Percentiles rank a stretch among this genome's conserved stretches.
phyloP scores from a whole-genome alignment of 2,329 filamentous ascomycete genomes.

The Colletotrichum somersetense region DNA sequence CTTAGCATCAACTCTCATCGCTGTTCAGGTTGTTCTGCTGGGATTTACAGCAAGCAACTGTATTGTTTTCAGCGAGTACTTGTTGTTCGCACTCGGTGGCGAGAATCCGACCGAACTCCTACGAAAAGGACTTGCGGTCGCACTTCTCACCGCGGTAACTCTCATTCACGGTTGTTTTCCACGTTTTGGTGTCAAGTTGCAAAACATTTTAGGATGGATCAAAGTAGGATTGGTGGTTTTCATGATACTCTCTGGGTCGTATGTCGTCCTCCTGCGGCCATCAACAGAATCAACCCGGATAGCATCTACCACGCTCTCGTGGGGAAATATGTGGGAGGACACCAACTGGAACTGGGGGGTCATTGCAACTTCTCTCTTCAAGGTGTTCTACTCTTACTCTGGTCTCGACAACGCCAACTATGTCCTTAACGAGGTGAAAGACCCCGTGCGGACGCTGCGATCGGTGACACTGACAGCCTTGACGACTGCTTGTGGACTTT shows the following conservation, averaged over 20 bases:
- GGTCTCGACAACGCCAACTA: constrained; percentile 77
- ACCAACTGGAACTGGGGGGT: constrained; percentile 78
- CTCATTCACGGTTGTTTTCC: constrained; percentile 71
- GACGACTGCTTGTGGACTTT: constrained; percentile 71
- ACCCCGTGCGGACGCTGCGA: constrained; percentile 74
- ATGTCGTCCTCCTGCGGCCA: constrained; percentile 65
- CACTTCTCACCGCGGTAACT: constrained; percentile 68
- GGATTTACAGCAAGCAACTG: constrained; percentile 79
- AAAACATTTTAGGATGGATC: constrained; percentile 73
- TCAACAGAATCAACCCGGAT: constrained; percentile 9
- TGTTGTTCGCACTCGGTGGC: constrained; percentile 68
- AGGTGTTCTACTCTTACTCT: constrained; percentile 77
- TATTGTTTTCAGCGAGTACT: constrained; percentile 76
- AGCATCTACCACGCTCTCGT: constrained; percentile 48
- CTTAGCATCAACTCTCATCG: constrained; percentile 73
- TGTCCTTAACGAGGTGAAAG: constrained; percentile 77
- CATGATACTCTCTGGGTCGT: constrained; percentile 72
- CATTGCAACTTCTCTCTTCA: constrained; percentile 75
- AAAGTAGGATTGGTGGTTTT: constrained; percentile 72
- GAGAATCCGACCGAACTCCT: constrained; percentile 63
- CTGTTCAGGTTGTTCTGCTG: constrained; percentile 72
- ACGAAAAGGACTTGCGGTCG: constrained; percentile 68
- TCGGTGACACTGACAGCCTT: constrained; percentile 72
- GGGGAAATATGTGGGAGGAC: constrained; percentile 71
- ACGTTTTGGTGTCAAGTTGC: constrained; percentile 68